phyloP scores from a whole-genome alignment of 1,284 basidiomycete species.

The Microbotryum saponariae region DNA sequence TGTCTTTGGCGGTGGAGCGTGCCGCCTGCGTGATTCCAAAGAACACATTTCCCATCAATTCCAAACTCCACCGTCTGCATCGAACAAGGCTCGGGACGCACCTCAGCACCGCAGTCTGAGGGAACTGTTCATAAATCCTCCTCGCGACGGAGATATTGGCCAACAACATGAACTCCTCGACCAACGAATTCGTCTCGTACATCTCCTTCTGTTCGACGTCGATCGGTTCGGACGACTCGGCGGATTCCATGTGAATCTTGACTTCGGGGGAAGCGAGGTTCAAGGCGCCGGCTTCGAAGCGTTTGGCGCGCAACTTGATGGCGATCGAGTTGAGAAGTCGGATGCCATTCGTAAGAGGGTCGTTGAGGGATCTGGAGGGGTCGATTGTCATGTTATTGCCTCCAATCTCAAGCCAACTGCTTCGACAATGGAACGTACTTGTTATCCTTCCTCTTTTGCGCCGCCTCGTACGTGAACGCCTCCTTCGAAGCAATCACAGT shows the following conservation, averaged over 20 bases:
- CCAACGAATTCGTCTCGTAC: constrained; percentile 88
- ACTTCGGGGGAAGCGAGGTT: constrained; percentile 97
- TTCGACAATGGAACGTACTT: constrained; percentile 49
- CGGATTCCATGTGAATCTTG: constrained; percentile 82
- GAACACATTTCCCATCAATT: background rate
- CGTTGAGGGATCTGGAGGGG: constrained; percentile 55
- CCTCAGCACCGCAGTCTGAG: constrained; percentile 89
- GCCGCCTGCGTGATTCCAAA: constrained; percentile 54
- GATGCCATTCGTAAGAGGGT: constrained; percentile 79
- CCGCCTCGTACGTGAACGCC: constrained; percentile 96
- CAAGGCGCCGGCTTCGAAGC: constrained; percentile 90
- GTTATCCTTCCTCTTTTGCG: constrained; percentile 90
- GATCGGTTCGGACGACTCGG: constrained; percentile 88
- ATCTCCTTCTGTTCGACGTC: constrained; percentile 96
- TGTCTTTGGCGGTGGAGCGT: constrained; percentile 80
- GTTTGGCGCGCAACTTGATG: constrained; percentile 70
- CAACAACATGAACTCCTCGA: constrained; percentile 98
- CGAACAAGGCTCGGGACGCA: constrained; percentile 39
- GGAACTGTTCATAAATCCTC: constrained; percentile 89
- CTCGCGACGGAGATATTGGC: constrained; percentile 91
- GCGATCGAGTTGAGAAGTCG: constrained; percentile 84
- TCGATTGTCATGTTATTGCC: background rate
- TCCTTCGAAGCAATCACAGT: constrained; percentile 95
- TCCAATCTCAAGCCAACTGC: background rate
- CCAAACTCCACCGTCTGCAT: background rate